Evolutionary conservation across 2,329 filamentous ascomycete genomes (phyloP).

Genomic region (Monosporascus ibericus): DNA sequence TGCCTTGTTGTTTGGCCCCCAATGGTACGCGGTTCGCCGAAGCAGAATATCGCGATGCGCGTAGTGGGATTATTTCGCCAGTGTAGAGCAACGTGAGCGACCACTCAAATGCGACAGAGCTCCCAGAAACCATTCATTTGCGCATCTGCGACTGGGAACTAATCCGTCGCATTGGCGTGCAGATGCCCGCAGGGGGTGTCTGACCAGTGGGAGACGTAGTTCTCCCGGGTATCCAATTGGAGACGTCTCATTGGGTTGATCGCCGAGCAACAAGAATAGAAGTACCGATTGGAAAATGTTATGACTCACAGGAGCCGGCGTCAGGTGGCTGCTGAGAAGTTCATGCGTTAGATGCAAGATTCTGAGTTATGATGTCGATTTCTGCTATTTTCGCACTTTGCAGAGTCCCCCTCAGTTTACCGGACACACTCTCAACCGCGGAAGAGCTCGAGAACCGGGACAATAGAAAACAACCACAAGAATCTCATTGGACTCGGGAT

Average conservation of each 20-base stretch:
- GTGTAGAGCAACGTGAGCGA: not conserved
- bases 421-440: too few species aligned
- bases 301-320: not conserved
- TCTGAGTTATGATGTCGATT: too few species aligned
- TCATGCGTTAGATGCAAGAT: not conserved
- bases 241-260: not conserved
- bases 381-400: too few species aligned
- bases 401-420: too few species aligned
- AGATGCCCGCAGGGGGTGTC: not conserved
- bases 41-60: not conserved
- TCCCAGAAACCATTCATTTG: not conserved
- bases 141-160: not conserved
- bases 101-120: not conserved
- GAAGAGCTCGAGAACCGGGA: too few species aligned
- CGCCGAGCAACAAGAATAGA: not conserved
- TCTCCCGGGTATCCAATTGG: not conserved
- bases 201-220: not conserved
- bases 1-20: constrained; percentile 10
- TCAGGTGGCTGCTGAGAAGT: not conserved
- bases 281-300: not conserved
- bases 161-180: not conserved
- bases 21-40: constrained; percentile 7
- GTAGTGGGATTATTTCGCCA: not conserved
- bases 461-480: too few species aligned
- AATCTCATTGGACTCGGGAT: too few species aligned